A percentile compares a stretch with the other conserved stretches of the same genome.
Conservation (phyloP, 768 basidiomycete species). For the Trametes cinnabarina region DNA sequence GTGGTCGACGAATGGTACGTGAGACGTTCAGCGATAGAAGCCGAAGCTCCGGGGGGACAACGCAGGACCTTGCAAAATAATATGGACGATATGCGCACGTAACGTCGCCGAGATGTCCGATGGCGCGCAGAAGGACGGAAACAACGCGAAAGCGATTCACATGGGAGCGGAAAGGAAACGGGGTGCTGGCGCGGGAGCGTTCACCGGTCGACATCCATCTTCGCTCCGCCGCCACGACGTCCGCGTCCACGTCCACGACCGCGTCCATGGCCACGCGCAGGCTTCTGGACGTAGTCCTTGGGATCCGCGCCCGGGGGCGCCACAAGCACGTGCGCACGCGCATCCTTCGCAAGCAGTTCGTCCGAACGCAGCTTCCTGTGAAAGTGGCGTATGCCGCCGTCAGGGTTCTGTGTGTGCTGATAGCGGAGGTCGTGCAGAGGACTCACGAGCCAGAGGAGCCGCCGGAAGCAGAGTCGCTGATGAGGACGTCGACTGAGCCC, state of each 20-base stretch:
- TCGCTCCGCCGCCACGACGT: slow-evolving; percentile 33
- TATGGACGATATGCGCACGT: no score
- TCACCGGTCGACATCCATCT: slow-evolving; percentile 56
- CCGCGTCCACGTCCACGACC: slow-evolving; percentile 30
- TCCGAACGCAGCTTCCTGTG: slow-evolving; percentile 85
- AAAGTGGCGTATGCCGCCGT: neutral
- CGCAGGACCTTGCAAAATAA: no score
- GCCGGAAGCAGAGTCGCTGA: slow-evolving; percentile 42
- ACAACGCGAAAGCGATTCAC: no score
- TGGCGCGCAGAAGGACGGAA: neutral
- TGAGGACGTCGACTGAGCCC: slow-evolving; percentile 50
- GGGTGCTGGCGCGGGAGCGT: neutral
- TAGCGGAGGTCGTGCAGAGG: neutral
- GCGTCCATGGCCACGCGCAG: slow-evolving; percentile 27
- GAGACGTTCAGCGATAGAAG: no score
- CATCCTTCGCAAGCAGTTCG: slow-evolving; percentile 58
- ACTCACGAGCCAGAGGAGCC: slow-evolving; percentile 54
- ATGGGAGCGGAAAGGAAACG: neutral
- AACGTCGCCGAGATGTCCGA: neutral
- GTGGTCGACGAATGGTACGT: no score
- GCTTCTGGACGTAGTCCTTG: slow-evolving; percentile 45
- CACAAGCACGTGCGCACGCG: slow-evolving; percentile 67
- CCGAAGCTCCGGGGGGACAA: no score
- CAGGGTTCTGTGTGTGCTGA: neutral
- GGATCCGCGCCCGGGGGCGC: slow-evolving; percentile 67